phyloP scores from a whole-genome alignment of 139 green algal genomes.

The Volvox reticuliferus region DNA sequence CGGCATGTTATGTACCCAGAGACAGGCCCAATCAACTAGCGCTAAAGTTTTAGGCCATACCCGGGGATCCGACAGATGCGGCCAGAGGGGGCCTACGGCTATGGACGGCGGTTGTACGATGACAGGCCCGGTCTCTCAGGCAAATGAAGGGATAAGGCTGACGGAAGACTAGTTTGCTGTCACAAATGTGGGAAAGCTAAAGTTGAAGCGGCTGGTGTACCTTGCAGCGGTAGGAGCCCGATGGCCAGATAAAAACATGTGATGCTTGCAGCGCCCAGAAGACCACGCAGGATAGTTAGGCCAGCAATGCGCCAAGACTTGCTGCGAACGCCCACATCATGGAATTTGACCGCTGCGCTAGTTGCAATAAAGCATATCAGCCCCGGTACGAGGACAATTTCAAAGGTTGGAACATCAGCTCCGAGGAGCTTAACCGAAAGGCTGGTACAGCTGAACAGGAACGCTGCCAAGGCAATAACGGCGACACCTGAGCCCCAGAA shows the following conservation, averaged over 20 bases:
- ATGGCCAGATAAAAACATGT: conserved; percentile 60
- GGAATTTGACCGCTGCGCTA: neutral
- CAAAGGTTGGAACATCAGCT: conserved; percentile 18
- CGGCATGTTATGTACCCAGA: too few relatives aligned
- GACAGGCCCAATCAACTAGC: too few relatives aligned
- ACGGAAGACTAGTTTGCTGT: neutral
- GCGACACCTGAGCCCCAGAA: neutral
- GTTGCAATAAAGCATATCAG: conserved; percentile 8
- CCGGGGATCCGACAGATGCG: too few relatives aligned
- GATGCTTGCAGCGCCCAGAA: conserved; percentile 54
- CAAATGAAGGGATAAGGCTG: neutral
- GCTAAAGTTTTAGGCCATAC: too few relatives aligned
- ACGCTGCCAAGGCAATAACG: neutral
- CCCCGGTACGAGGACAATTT: conserved; percentile 14
- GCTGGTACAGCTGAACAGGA: neutral
- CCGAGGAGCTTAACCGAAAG: conserved; percentile 17
- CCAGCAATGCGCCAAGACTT: neutral
- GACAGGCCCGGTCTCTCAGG: too few relatives aligned
- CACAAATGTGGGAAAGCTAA: neutral
- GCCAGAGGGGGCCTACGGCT: too few relatives aligned
- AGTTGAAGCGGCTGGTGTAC: neutral
- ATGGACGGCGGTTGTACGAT: too few relatives aligned
- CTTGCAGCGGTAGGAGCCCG: conserved; percentile 39
- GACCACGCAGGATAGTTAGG: conserved; percentile 35
- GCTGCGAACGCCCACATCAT: neutral